Evolutionary conservation across 139 green algal genomes (phyloP), one percentile per base, ranked within the genome.

Genomic region (Coccomyxa sp.): DNA sequence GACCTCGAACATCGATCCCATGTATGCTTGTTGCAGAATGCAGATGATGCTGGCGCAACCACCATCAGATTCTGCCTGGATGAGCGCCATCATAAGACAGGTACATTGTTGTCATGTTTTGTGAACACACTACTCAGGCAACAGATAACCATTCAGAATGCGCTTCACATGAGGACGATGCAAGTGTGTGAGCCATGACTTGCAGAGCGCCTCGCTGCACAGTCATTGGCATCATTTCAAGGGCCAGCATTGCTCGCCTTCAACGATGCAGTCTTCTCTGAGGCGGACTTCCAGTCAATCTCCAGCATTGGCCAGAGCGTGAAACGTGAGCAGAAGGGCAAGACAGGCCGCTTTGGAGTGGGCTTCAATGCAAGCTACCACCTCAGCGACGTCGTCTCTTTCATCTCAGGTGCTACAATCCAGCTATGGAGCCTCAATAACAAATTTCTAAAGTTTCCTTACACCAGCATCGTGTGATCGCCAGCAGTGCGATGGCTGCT

Each of bases 321-420:
- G 58, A 97, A 97, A 89, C 75, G 76, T 1, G 59, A 79, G 15
- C 80, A 92, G 75, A 83, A 80, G 18, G 85, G 87, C 84, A 95
- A 94, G 86, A 95, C 91, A 27, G 77, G 82, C 1, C 77, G 79
- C 38, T 86, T 82, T 63, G 82, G 82, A 10, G 67, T 93, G 45
- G 93, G 92, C 58, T 95, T 95, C 87, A 94, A 94, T 81, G 88
- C 87, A 30, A 85, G 88, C 71, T 97, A 97, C 82, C 93, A 96
- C 82, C 68, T 97, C 28, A 93, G 92, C 23, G 93, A 97, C 63
- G 59, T 95, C 27, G 92, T 92, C 27, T 88, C 77, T 45, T 96
- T 97, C 81, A 86, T 96, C 12, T 91, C 83, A 11, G 89, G 88
- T 0, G 68, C 82, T 7, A 1, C 21, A 25, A 71, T 14, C 63